Base-by-base conservation (phyloP, 257 asterid species). In the Datura wrightii region DNA sequence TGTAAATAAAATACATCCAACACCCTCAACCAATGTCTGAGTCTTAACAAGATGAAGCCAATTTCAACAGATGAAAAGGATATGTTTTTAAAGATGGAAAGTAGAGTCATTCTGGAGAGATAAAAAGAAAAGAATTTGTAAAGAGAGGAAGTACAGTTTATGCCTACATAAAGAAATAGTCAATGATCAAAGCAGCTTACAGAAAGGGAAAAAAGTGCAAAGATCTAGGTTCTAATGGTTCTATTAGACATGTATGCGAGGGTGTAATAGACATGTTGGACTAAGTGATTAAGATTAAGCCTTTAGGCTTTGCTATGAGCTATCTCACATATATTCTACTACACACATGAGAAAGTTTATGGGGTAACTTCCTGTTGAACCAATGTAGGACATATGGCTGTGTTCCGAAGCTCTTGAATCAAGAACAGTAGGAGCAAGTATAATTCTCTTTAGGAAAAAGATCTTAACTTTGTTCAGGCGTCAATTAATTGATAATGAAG, bases 11-110 rank as follows among this genome's bases (percentile, higher is more conserved):
- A 34, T 14, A 11, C 72, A 65, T 34, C 41, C 72, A n/a, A 11
- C 44, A 13, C 44, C 44, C n/a, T 65, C 72, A 65, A 34, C 42
- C 44, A 65, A 9, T 63, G 70, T 63, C 8, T 18, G 41, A 4
- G 16, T 31, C 42, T 13, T 31, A 24, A 63, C 70, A 63, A 63
- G 36, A 63, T 31, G 44, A 50, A 76, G 60, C 44, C 62, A 50
- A 76, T 24, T 76, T 76, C 11, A 63, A 74, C 44, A 6, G 81
- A 74, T 24, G 81, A 76, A 50, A 50, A 76, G 59, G 14, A 76
- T 76, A 50, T 54, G 7, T 31, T 50, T 52, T 14, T 76, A 76
- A 19, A 76, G 44, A 76, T 19, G 50, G 62, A 58, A 31, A 76
- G 24, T 50, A 50, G 44, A 52, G 60, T 14, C 62, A 76, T 76